These are phyloP conservation scores for Symbiodinium pilosum DNA, from an alignment of 73 alveolate species.

Conservation along the genomic window DNA sequence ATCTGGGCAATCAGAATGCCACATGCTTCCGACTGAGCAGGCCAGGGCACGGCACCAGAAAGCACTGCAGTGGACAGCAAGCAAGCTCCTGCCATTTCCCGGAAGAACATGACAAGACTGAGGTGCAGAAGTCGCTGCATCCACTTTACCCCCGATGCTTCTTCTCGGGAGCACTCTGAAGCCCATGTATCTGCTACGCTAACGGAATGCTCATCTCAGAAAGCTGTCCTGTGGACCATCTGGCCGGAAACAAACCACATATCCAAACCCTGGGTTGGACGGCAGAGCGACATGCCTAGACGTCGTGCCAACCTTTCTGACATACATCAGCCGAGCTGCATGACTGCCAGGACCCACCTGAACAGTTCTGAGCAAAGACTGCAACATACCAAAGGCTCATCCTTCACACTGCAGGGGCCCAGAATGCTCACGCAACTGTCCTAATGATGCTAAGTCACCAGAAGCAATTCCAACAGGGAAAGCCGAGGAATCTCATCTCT, in stretches of 20 bases:
- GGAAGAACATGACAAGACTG: neutral
- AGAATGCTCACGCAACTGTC: neutral
- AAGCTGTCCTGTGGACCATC: conserved; percentile 41
- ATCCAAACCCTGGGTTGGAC: conserved; percentile 34
- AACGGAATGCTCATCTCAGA: too few relatives aligned
- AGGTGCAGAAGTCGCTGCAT: neutral
- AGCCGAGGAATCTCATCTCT: conserved; percentile 55
- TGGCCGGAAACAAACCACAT: conserved; percentile 47
- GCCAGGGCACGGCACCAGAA: neutral
- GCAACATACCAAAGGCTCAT: too few relatives aligned
- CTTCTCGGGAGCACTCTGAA: too few relatives aligned
- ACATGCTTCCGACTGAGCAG: too few relatives aligned
- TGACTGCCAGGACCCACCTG: conserved; percentile 68
- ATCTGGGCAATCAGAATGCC: too few relatives aligned
- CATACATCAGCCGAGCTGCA: conserved; percentile 7
- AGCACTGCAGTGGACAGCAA: conserved; percentile 54
- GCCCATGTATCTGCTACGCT: too few relatives aligned
- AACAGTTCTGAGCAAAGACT: too few relatives aligned
- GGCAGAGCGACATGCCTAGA: neutral
- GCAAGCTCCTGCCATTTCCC: neutral
- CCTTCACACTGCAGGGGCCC: too few relatives aligned
- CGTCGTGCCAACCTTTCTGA: too few relatives aligned
- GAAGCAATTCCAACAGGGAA: conserved; percentile 55
- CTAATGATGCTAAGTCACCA: neutral
- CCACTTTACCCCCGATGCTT: too few relatives aligned